A percentile compares a stretch with the other conserved stretches of the same genome.
These are phyloP conservation scores for Pseudoneurospora amorphoporcata DNA, from an alignment of 495 filamentous ascomycete genomes.

Conservation along the genomic window DNA sequence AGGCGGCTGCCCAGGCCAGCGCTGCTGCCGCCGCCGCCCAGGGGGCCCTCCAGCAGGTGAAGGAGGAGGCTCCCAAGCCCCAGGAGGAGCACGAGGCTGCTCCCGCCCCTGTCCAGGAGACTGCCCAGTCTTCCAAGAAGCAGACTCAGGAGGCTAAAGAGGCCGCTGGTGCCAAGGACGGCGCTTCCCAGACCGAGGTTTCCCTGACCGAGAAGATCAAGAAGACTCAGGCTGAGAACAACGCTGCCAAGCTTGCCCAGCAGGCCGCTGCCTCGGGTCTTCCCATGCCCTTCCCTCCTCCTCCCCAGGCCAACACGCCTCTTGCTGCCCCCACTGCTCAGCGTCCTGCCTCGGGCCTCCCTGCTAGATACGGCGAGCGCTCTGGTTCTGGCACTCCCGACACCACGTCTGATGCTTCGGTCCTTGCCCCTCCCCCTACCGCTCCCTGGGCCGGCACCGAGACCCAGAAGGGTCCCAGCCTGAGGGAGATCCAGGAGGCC, in stretches of 20 bases:
- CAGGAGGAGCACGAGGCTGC: background rate
- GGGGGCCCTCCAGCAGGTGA: conserved; percentile 4
- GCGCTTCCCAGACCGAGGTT: conserved; percentile 22
- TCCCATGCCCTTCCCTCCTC: conserved; percentile 63
- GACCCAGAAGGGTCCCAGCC: conserved; percentile 73
- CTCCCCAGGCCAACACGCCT: conserved; percentile 62
- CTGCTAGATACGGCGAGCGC: conserved; percentile 61
- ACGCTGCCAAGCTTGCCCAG: conserved; percentile 49
- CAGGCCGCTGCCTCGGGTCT: conserved; percentile 47
- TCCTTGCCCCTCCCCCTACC: conserved; percentile 49
- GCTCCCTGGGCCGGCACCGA: conserved; percentile 82
- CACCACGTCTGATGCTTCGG: conserved; percentile 26
- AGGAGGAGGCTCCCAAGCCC: conserved; percentile 5
- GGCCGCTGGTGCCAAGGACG: conserved; percentile 5
- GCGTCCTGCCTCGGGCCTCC: conserved; percentile 70
- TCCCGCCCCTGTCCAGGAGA: background rate
- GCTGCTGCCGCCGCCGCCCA: conserved; percentile 1
- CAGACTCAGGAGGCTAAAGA: background rate
- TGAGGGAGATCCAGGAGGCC: conserved; percentile 94
- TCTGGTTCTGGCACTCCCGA: conserved; percentile 69
- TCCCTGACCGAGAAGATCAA: conserved; percentile 84
- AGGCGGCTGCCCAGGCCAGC: conserved; percentile 10
- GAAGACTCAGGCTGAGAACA: conserved; percentile 48
- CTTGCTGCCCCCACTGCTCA: conserved; percentile 81
- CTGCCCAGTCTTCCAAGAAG: background rate